phyloP scores from a whole-genome alignment of 306 rosid genomes.

The Spatholobus suberectus region DNA sequence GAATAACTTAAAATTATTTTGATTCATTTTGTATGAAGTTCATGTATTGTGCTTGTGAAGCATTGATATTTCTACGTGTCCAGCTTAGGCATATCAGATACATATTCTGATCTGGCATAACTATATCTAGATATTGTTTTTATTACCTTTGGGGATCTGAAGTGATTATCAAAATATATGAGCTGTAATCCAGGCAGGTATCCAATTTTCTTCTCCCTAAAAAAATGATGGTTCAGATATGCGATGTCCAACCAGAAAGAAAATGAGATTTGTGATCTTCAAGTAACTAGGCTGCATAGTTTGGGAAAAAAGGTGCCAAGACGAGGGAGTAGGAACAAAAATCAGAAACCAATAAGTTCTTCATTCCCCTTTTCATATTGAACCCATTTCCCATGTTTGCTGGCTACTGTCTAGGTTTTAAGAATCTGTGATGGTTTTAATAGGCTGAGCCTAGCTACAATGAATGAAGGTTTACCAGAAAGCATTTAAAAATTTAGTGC shows the following conservation, averaged over 20 bases:
- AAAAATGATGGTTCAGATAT: neutral
- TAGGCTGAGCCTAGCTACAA: neutral
- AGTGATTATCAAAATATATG: neutral
- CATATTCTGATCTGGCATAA: neutral
- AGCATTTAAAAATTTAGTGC: neutral
- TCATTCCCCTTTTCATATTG: neutral
- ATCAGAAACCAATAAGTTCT: neutral
- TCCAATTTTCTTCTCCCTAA: neutral
- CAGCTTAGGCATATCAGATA: neutral
- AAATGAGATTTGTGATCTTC: neutral
- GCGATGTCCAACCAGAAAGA: neutral
- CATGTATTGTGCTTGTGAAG: slow-evolving; percentile 19
- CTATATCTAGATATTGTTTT: neutral
- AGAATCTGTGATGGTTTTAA: neutral
- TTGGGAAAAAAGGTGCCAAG: neutral
- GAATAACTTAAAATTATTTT: neutral
- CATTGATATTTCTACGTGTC: slow-evolving; percentile 1
- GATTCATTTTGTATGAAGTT: slow-evolving; percentile 14
- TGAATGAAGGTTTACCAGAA: neutral
- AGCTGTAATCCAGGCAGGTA: neutral
- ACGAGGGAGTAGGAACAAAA: neutral
- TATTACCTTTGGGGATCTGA: neutral
- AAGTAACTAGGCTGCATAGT: neutral
- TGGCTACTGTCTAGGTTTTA: neutral
- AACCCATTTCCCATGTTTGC: neutral